Percentiles rank a stretch among this genome's conserved stretches.
These are phyloP conservation scores for Seiridium unicorne DNA, from an alignment of 2,329 filamentous ascomycete species.

Conservation along the genomic window DNA sequence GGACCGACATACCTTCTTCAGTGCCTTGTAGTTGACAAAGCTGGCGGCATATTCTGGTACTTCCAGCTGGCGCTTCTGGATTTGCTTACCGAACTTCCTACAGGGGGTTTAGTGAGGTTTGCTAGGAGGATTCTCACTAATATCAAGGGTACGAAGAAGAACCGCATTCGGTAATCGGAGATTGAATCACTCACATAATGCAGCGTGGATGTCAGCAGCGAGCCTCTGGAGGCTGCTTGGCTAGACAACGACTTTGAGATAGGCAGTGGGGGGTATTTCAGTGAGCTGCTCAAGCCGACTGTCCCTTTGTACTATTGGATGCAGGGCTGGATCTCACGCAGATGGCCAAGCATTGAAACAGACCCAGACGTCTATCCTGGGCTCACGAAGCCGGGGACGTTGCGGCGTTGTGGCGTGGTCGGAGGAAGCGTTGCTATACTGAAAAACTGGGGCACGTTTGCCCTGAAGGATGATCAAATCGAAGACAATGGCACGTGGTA, in stretches of 20 bases:
- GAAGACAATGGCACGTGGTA: conserved; percentile 6
- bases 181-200: conserved; percentile 32
- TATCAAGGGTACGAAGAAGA: neutral
- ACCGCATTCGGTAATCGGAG: neutral
- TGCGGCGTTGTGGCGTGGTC: neutral
- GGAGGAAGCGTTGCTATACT: neutral
- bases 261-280: conserved; percentile 8
- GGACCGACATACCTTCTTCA: conserved; percentile 78
- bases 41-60: conserved; percentile 98
- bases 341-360: neutral
- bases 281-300: neutral
- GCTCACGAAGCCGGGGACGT: neutral
- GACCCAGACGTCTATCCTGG: neutral
- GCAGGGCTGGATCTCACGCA: neutral
- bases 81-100: conserved; percentile 99
- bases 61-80: conserved; percentile 98
- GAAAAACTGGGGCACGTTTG: neutral
- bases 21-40: conserved; percentile 98
- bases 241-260: conserved; percentile 11
- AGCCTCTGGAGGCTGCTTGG: conserved; percentile 22
- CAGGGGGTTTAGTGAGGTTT: conserved; percentile 19
- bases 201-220: conserved; percentile 21
- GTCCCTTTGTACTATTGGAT: neutral
- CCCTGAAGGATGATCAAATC: neutral
- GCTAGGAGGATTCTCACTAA: neutral